These are phyloP conservation scores for Polychytrium aggregatum DNA, from an alignment of 192 early-diverging fungal genomes.

Conservation along the genomic window DNA sequence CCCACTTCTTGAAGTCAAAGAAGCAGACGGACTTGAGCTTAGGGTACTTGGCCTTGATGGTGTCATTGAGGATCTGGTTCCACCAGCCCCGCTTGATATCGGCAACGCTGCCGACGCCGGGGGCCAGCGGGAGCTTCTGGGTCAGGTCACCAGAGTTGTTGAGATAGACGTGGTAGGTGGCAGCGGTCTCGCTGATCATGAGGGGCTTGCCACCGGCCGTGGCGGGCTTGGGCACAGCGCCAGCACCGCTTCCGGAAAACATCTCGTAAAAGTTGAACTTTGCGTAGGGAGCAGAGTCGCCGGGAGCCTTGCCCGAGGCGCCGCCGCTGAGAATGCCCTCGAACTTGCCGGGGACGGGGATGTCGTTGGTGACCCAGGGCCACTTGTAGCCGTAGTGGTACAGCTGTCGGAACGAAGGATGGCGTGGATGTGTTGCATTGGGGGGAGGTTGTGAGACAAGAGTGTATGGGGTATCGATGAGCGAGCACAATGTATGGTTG, in stretches of 20 bases:
- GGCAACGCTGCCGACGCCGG: conserved; percentile 11
- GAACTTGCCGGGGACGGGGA: conserved; percentile 9
- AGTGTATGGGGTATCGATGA: too few relatives aligned
- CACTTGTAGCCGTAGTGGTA: conserved; percentile 27
- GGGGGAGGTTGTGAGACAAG: too few relatives aligned
- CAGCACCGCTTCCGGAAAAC: conserved; percentile 21
- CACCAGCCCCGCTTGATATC: conserved; percentile 40
- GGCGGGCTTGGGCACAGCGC: conserved; percentile 7
- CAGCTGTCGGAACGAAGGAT: too few relatives aligned
- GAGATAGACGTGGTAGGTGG: conserved; percentile 5
- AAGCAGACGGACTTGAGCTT: conserved; percentile 21
- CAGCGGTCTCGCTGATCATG: conserved; percentile 23
- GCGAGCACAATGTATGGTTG: too few relatives aligned
- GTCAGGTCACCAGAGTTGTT: neutral
- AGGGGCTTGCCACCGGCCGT: conserved; percentile 27
- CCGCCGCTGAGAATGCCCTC: conserved; percentile 18
- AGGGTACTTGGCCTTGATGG: conserved; percentile 14
- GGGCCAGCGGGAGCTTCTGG: conserved; percentile 1
- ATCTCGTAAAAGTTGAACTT: conserved; percentile 21
- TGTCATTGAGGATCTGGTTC: conserved; percentile 21
- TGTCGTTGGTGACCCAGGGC: conserved; percentile 17
- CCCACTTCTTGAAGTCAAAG: conserved; percentile 29
- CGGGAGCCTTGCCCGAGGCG: neutral
- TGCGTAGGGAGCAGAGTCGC: conserved; percentile 1
- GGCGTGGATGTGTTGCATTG: too few relatives aligned